phyloP scores from a whole-genome alignment of 371 early-diverging fungal genomes.

The Sporodiniella umbellata region DNA sequence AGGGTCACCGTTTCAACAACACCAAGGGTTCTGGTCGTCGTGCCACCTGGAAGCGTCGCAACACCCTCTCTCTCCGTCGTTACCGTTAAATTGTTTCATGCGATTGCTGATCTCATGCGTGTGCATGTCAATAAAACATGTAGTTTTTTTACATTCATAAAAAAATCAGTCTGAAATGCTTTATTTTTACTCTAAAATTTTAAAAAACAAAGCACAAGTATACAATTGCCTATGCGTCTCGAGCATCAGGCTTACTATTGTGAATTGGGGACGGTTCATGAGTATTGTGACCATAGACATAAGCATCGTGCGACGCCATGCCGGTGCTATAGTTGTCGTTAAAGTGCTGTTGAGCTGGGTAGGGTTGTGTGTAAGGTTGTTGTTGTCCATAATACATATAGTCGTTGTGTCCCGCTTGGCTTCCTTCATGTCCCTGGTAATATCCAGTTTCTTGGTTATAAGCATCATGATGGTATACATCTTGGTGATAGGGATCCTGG shows the following conservation, averaged over 20 bases:
- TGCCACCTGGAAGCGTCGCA: conserved; percentile 70
- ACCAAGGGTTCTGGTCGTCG: conserved; percentile 96
- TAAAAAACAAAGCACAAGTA: too few species aligned
- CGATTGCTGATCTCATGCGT: background rate
- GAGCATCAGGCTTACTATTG: background rate
- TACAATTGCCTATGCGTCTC: background rate
- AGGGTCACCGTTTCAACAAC: conserved; percentile 99
- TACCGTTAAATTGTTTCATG: conserved; percentile 60
- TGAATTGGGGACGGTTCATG: background rate
- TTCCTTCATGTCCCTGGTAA: background rate
- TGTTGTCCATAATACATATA: background rate
- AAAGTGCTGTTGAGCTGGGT: background rate
- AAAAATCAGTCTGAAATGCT: too few species aligned
- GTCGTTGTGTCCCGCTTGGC: background rate
- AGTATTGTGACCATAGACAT: background rate
- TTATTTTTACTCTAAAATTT: too few species aligned
- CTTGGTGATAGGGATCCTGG: too few species aligned
- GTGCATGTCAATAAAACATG: background rate
- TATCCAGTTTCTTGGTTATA: too few species aligned
- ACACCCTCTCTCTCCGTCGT: conserved; percentile 80
- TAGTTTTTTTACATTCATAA: too few species aligned
- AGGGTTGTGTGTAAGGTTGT: too few species aligned
- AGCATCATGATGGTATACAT: too few species aligned
- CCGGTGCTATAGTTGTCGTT: background rate
- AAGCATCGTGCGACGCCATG: background rate